Evolutionary conservation across 768 basidiomycete species (phyloP).

Genomic region (Coprinopsis sp.): DNA sequence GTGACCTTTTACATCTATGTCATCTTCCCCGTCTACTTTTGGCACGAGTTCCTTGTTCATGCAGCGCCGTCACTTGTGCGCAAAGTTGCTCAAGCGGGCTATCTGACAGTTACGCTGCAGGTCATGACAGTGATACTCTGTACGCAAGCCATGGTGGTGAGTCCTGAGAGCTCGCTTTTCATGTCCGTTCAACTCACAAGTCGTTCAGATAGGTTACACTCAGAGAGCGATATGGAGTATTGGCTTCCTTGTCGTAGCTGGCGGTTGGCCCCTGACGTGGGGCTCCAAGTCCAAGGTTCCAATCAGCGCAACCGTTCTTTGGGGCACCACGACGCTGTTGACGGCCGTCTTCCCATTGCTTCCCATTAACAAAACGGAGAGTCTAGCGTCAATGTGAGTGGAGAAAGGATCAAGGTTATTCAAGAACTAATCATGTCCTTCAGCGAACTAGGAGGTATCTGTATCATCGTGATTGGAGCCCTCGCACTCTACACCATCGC

Average conservation of each 20-base stretch:
- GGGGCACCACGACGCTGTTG: slow-evolving; percentile 48
- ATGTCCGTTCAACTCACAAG: neutral
- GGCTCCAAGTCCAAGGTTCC: slow-evolving; percentile 24
- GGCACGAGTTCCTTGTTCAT: slow-evolving; percentile 49
- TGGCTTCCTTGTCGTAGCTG: slow-evolving; percentile 56
- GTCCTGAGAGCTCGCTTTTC: neutral
- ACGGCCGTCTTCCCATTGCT: slow-evolving; percentile 68
- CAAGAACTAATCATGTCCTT: too few species aligned
- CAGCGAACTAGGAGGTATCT: too few species aligned
- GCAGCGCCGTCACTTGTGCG: slow-evolving; percentile 9
- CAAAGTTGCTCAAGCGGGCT: neutral
- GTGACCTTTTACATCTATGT: slow-evolving; percentile 75
- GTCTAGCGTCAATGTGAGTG: slow-evolving; percentile 54
- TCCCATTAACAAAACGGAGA: slow-evolving; percentile 69
- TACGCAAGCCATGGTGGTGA: slow-evolving; percentile 70
- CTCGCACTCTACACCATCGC: too few species aligned
- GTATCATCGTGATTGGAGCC: too few species aligned
- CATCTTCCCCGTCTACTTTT: slow-evolving; percentile 73
- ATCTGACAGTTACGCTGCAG: slow-evolving; percentile 12
- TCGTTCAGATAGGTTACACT: slow-evolving; percentile 59
- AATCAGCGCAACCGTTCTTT: slow-evolving; percentile 28
- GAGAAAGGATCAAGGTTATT: too few species aligned
- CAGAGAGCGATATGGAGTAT: slow-evolving; percentile 67
- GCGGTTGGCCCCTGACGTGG: slow-evolving; percentile 66
- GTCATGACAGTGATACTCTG: slow-evolving; percentile 33